Conservation (phyloP, 352 stramenopile genomes). For the Blastocystis sp. region DNA sequence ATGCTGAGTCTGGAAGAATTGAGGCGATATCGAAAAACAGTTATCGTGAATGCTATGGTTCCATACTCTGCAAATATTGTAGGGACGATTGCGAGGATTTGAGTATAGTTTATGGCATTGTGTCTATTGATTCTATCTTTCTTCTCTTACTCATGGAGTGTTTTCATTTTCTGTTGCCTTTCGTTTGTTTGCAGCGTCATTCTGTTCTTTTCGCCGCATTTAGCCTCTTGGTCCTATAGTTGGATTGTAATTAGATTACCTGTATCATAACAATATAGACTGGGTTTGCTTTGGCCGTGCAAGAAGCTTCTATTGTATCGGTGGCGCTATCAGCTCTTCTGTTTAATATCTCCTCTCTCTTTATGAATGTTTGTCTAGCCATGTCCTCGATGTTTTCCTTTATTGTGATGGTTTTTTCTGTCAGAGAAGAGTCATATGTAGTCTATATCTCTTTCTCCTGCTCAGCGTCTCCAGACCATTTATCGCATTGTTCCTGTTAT, state of each 20-base stretch:
- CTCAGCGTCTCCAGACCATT: constrained; percentile 41
- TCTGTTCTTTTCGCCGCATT: not conserved
- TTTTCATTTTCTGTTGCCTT: not conserved
- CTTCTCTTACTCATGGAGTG: not conserved
- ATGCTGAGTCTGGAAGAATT: constrained; percentile 28
- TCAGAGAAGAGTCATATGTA: not conserved
- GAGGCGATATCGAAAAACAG: not conserved
- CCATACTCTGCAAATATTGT: constrained; percentile 15
- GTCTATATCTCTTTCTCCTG: constrained; percentile 2
- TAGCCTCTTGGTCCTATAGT: not conserved
- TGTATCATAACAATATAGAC: not conserved
- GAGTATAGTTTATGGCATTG: not conserved
- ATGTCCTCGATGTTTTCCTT: constrained; percentile 20
- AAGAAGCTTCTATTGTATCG: not conserved
- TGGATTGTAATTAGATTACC: not conserved
- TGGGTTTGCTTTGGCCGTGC: not conserved
- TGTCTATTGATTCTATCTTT: not conserved
- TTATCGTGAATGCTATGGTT: not conserved
- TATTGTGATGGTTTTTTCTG: not conserved
- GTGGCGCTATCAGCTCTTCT: not conserved
- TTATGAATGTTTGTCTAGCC: not conserved
- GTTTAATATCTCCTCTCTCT: not conserved
- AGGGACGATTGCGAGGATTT: not conserved
- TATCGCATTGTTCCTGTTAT: not conserved
- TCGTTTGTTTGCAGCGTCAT: not conserved